These are phyloP conservation scores for Amaranthus palmeri DNA, from an alignment of 148 eudicot species.

Conservation along the genomic window DNA sequence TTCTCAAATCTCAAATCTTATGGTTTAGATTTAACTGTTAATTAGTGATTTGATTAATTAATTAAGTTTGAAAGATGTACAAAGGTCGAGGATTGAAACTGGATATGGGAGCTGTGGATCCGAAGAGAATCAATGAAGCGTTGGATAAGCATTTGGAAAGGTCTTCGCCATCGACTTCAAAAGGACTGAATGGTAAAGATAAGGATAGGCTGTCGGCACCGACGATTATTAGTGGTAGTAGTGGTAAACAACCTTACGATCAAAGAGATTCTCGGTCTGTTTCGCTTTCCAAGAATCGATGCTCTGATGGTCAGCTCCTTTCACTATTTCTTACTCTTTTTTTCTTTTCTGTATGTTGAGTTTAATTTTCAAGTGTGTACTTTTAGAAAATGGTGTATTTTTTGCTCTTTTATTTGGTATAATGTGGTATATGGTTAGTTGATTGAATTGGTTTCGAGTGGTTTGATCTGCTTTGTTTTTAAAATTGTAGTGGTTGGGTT, in stretches of 20 bases:
- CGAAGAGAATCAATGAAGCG: constrained; percentile 52
- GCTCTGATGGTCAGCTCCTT: constrained; percentile 39
- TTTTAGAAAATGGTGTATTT: not conserved
- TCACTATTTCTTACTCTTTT: not conserved
- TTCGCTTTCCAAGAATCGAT: constrained; percentile 34
- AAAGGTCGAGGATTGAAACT: constrained; percentile 45
- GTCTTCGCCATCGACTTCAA: constrained; percentile 54
- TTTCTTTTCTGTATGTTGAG: not conserved
- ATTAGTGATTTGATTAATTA: no score
- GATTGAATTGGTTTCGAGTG: not conserved
- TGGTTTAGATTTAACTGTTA: no score
- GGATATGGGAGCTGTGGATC: constrained; percentile 42
- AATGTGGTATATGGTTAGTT: not conserved
- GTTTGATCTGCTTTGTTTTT: not conserved
- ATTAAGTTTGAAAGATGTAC: constrained; percentile 22
- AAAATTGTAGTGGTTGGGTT: no score
- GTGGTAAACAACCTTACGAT: constrained; percentile 33
- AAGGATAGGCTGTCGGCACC: constrained; percentile 34
- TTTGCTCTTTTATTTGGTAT: not conserved
- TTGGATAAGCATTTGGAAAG: constrained; percentile 57
- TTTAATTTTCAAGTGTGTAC: not conserved
- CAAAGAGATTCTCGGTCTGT: constrained; percentile 29
- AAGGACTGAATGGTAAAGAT: constrained; percentile 35
- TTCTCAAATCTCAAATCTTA: no score
- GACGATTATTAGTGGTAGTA: constrained; percentile 20